These are phyloP conservation scores for Teunomyces cretensis DNA, from an alignment of 805 yeast species.

Conservation along the genomic window DNA sequence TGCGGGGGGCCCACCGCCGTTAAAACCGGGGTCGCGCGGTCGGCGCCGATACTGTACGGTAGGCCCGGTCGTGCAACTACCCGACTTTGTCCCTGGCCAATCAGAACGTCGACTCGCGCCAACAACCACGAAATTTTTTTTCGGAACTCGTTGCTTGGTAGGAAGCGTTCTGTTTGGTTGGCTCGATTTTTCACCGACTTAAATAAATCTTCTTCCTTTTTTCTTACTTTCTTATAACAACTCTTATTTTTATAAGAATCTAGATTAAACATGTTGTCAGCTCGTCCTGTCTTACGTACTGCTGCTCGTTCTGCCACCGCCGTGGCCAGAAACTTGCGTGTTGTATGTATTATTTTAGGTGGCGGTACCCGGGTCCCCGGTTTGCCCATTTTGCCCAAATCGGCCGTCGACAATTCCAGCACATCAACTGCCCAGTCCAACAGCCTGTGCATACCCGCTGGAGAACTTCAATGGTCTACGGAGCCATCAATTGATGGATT, in stretches of 20 bases:
- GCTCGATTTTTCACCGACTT: constrained; percentile 6
- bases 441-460: background rate
- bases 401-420: background rate
- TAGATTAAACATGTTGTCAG: constrained; percentile 63
- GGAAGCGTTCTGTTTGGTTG: constrained; percentile 5
- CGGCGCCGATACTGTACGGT: constrained; percentile 1
- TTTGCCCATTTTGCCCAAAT: background rate
- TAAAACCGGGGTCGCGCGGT: background rate
- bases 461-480: background rate
- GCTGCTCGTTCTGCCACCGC: constrained; percentile 75
- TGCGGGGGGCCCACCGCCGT: too few species aligned
- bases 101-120: constrained; percentile 7
- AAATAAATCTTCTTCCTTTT: constrained; percentile 9
- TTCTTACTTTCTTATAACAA: constrained; percentile 12
- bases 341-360: constrained; percentile 19
- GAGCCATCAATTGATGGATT: background rate
- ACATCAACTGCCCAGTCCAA: background rate
- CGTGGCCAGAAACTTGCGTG: constrained; percentile 25
- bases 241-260: constrained; percentile 16
- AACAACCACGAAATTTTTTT: constrained; percentile 5
- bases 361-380: constrained; percentile 3
- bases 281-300: constrained; percentile 82
- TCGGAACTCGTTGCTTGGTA: constrained; percentile 6
- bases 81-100: constrained; percentile 10
- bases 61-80: constrained; percentile 6